Conservation (phyloP, 2,329 filamentous ascomycete genomes). For the Tothia fuscella region DNA sequence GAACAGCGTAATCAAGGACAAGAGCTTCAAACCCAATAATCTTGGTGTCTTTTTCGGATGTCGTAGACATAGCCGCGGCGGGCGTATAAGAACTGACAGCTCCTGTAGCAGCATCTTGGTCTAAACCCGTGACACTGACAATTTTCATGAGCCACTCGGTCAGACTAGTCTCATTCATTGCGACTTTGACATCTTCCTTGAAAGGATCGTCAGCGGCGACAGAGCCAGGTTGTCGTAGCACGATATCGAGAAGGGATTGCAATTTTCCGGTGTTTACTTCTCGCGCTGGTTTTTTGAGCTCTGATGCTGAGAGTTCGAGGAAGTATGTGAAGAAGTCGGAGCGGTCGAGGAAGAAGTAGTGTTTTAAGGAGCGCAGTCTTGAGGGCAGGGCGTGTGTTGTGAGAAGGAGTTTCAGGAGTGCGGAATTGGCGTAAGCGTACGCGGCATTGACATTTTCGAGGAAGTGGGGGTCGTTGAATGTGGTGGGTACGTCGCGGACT, state of each 20-base stretch:
- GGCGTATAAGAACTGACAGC: constrained; percentile 60
- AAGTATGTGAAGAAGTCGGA: constrained; percentile 99
- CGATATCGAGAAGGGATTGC: constrained; percentile 89
- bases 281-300: constrained; percentile 81
- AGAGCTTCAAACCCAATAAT: constrained; percentile 85
- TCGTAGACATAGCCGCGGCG: constrained; percentile 50
- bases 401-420: constrained; percentile 76
- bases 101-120: constrained; percentile 58
- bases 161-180: constrained; percentile 89
- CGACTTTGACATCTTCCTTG: constrained; percentile 95
- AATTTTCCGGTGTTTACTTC: constrained; percentile 85
- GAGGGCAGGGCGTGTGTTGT: constrained; percentile 87
- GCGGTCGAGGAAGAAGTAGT: constrained; percentile 97
- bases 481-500: constrained; percentile 75
- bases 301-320: constrained; percentile 77
- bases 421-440: constrained; percentile 91
- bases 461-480: constrained; percentile 84
- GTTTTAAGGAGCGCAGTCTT: constrained; percentile 80
- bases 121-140: constrained; percentile 90
- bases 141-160: constrained; percentile 93
- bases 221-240: constrained; percentile 89
- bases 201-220: constrained; percentile 90
- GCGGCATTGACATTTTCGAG: constrained; percentile 92
- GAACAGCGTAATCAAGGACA: constrained; percentile 86
- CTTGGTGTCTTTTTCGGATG: constrained; percentile 55